Evolutionary conservation across 176 grass and related monocot genomes (phyloP).

Genomic region (Phoenix dactylifera): DNA sequence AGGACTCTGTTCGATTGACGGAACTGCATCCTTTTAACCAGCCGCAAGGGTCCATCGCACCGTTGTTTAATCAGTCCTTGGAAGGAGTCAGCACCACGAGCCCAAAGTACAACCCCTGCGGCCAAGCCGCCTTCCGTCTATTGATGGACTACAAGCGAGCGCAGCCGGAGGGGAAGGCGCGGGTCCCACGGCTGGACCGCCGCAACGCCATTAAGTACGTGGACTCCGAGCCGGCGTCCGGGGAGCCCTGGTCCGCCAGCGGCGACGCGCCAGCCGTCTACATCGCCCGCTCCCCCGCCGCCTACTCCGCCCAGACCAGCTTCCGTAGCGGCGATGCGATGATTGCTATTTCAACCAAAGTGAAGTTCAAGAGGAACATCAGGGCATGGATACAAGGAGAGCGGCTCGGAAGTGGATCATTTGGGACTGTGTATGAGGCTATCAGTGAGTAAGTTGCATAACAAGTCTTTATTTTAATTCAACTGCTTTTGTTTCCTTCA

Average conservation of each 20-base stretch:
- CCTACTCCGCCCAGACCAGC: slow-evolving; percentile 47
- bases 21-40: no score
- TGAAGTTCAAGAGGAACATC: slow-evolving; percentile 53
- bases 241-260: no score
- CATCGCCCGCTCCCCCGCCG: slow-evolving; percentile 2
- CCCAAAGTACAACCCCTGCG: no score
- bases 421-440: slow-evolving; percentile 67
- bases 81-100: no score
- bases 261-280: background rate
- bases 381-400: slow-evolving; percentile 44
- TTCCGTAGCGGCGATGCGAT: slow-evolving; percentile 46
- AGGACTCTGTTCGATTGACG: no score
- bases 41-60: no score
- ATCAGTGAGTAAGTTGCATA: slow-evolving; percentile 64
- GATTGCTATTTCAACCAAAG: slow-evolving; percentile 35
- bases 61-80: no score
- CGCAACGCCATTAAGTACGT: slow-evolving; percentile 62
- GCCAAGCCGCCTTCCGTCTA: no score
- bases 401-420: slow-evolving; percentile 61
- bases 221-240: slow-evolving; percentile 19
- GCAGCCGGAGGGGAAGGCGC: slow-evolving; percentile 23
- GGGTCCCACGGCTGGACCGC: slow-evolving; percentile 36
- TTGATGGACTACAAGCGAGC: no score
- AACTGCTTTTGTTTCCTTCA: no score
- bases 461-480: background rate